Conservation (phyloP, 73 alveolate genomes). For the Urostyla sp. region DNA sequence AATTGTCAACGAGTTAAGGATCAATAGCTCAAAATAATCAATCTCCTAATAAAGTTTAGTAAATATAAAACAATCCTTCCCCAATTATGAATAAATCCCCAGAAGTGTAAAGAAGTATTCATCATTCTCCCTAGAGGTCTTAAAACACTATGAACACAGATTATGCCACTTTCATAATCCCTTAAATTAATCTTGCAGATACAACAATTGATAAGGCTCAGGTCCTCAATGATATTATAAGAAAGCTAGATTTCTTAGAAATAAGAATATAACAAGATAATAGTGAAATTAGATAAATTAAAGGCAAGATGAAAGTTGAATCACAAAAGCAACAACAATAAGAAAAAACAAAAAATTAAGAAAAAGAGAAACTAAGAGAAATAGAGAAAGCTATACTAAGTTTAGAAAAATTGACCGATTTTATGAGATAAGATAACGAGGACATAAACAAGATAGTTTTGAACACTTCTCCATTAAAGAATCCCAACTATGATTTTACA, state of each 20-base stretch:
- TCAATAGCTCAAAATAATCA: too few relatives aligned
- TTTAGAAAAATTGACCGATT: slow-evolving; percentile 10
- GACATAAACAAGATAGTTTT: not conserved
- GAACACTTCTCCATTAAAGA: not conserved
- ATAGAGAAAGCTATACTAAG: slow-evolving; percentile 11
- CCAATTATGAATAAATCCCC: too few relatives aligned
- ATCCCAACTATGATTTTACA: not conserved
- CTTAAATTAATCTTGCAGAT: too few relatives aligned
- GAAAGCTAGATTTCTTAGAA: slow-evolving; percentile 21
- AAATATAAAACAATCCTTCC: too few relatives aligned
- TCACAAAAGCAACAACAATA: too few relatives aligned
- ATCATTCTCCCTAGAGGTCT: too few relatives aligned
- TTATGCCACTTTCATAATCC: too few relatives aligned
- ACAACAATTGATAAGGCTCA: too few relatives aligned
- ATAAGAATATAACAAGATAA: slow-evolving; percentile 13
- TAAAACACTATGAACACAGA: too few relatives aligned
- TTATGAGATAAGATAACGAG: not conserved
- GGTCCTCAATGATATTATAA: not conserved
- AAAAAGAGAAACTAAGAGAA: slow-evolving; percentile 13
- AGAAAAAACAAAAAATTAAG: slow-evolving; percentile 1
- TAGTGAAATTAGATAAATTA: not conserved
- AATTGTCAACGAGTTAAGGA: too few relatives aligned
- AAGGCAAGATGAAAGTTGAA: slow-evolving; percentile 1
- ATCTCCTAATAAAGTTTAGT: too few relatives aligned
- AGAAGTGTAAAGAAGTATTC: too few relatives aligned